Percentiles rank a stretch among this genome's conserved stretches.
Conservation (phyloP, 163 green algal genomes). For the Scenedesmus sp. region DNA sequence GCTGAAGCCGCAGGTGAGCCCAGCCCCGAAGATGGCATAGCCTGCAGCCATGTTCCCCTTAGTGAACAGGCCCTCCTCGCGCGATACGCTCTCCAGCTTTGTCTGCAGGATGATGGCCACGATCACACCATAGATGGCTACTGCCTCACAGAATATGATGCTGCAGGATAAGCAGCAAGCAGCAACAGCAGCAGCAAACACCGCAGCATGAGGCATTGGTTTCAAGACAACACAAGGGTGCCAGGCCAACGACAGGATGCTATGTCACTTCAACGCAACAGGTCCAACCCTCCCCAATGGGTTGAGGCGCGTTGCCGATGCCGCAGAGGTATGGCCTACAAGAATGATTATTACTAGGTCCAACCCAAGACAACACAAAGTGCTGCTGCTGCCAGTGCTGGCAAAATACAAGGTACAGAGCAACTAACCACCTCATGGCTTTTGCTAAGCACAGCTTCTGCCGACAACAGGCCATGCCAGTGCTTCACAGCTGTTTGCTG, state of each 20-base stretch:
- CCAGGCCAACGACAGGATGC: background rate
- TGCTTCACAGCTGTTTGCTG: no score
- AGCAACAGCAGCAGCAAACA: background rate
- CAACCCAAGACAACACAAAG: background rate
- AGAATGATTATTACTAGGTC: no score
- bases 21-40: conserved; percentile 95
- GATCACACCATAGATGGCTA: conserved; percentile 99
- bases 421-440: background rate
- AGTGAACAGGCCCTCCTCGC: conserved; percentile 58
- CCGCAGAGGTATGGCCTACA: no score
- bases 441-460: background rate
- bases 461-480: no score
- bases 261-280: background rate
- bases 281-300: no score
- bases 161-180: conserved; percentile 70
- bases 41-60: conserved; percentile 74
- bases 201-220: background rate
- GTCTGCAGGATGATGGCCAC: conserved; percentile 99
- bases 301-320: no score
- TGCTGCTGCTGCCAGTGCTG: background rate
- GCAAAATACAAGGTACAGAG: background rate
- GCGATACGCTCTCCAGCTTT: conserved; percentile 84
- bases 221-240: background rate
- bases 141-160: conserved; percentile 99
- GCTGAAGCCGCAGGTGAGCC: conserved; percentile 94